Base-by-base conservation (phyloP, 805 yeast genomes). In the Cyberlindnera maclurae region DNA sequence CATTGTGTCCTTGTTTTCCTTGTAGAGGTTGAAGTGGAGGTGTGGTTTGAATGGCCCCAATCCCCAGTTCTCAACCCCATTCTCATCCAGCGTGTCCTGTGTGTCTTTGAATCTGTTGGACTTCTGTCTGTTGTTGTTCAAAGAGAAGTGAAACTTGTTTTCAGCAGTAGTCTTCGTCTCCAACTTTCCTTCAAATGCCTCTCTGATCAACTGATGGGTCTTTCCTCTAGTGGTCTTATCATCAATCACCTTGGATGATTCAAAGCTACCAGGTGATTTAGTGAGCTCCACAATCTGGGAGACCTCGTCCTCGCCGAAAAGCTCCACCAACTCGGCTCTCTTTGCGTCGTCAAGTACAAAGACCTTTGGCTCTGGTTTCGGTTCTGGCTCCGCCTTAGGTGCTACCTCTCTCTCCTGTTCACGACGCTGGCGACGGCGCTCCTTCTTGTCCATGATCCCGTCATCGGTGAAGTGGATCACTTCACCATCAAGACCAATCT, bases 1-100 rank as follows among this genome's bases (percentile, higher is more conserved):
- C 96, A 93, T 86, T 1, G 99, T 89, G 50, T 93, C 99, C 57
- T 89, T 84, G 63, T 93, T 93, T 57, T 93, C 97, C 59, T 93
- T 93, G 66, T 85, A 88, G 20, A 93, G 65, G 11, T 83, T 77
- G 54, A 89, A 82, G 52, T 83, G 89, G 33, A 89, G 63, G 59
- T 64, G 85, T 32, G 75, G 72, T 48, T 79, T 79, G 40, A 70
- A 67, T 22, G 81, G 77, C 3, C 96, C 97, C 40, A 83, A 68
- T 0, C 87, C 84, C 62, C 79, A 82, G 47, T 77, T 75, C 33
- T 79, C 70, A 4, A 73, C 72, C 18, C 80, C 79, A 42, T 75
- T 64, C 16, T 53, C 64, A 44, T 63, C 69, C 36, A 53, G 59
- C 9, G 55, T 59, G 41, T 54, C 64, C 12, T 38, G 30, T 24